phyloP scores from a whole-genome alignment of 495 filamentous ascomycete genomes.

The Podospora appendiculata region DNA sequence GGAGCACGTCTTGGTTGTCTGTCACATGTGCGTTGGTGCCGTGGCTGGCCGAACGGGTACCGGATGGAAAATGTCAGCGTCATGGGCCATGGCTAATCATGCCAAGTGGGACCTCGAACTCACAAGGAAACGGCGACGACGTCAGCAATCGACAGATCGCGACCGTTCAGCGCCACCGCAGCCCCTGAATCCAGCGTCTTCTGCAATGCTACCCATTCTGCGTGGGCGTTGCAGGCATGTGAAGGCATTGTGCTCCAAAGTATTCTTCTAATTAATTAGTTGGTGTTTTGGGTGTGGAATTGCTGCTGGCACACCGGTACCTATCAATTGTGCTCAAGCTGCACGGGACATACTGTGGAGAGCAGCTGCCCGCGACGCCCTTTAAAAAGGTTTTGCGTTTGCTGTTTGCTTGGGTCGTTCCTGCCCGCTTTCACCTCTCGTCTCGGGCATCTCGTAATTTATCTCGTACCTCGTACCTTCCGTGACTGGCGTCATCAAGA shows the following conservation, averaged over 20 bases:
- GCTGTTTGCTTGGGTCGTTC: no score
- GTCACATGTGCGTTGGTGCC: constrained; percentile 6
- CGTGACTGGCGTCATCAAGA: no score
- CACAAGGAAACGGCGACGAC: constrained; percentile 17
- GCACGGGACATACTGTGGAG: no score
- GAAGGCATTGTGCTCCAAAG: neutral
- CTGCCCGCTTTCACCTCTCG: no score
- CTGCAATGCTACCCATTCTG: constrained; percentile 7
- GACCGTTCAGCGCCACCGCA: constrained; percentile 3
- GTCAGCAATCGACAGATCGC: constrained; percentile 11
- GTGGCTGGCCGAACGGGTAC: neutral
- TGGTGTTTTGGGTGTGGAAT: no score
- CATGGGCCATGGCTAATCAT: neutral
- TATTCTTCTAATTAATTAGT: no score
- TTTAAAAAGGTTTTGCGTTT: no score
- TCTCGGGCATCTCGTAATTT: no score
- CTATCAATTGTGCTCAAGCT: no score
- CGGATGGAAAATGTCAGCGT: neutral
- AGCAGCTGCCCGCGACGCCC: no score
- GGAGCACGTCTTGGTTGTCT: neutral
- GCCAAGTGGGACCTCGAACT: neutral
- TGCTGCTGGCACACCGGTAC: no score
- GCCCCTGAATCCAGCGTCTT: neutral
- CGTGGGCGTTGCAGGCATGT: constrained; percentile 5
- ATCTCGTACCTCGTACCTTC: no score